Percentiles rank a stretch among this genome's conserved stretches.
Evolutionary conservation across 495 filamentous ascomycete genomes (phyloP).

Genomic region (Annulohypoxylon maeteangense): DNA sequence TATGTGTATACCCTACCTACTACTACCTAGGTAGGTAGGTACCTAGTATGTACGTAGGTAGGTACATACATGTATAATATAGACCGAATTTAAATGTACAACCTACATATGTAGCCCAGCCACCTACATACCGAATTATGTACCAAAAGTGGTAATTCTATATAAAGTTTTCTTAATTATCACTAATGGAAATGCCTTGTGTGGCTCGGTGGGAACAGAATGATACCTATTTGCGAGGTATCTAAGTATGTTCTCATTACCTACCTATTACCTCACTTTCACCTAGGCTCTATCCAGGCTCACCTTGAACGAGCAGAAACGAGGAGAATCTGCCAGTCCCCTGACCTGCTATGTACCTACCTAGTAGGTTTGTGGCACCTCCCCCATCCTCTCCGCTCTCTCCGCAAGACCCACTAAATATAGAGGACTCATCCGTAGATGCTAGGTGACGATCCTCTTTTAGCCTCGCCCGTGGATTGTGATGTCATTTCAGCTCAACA

Average conservation of each 20-base stretch:
- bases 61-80: no score
- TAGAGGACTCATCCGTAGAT: constrained; percentile 15
- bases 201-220: constrained; percentile 32
- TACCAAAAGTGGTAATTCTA: constrained; percentile 25
- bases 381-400: constrained; percentile 4
- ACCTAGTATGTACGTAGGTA: not conserved
- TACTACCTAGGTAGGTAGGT: no score
- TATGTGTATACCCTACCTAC: no score
- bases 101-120: no score
- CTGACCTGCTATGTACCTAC: no score
- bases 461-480: constrained; percentile 34
- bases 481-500: constrained; percentile 44
- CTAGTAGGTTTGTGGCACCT: not conserved
- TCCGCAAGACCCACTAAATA: constrained; percentile 41
- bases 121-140: not conserved
- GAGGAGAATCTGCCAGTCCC: constrained; percentile 22
- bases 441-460: constrained; percentile 36
- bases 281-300: constrained; percentile 24
- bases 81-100: no score
- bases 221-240: no score
- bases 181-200: constrained; percentile 20
- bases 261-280: constrained; percentile 10
- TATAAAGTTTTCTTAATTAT: no score
- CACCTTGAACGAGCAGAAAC: constrained; percentile 37
- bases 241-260: constrained; percentile 41